Evolutionary conservation across 441 rosid genomes (phyloP), one percentile per base, ranked within the genome.

Genomic region (Gossypium gossypioides): DNA sequence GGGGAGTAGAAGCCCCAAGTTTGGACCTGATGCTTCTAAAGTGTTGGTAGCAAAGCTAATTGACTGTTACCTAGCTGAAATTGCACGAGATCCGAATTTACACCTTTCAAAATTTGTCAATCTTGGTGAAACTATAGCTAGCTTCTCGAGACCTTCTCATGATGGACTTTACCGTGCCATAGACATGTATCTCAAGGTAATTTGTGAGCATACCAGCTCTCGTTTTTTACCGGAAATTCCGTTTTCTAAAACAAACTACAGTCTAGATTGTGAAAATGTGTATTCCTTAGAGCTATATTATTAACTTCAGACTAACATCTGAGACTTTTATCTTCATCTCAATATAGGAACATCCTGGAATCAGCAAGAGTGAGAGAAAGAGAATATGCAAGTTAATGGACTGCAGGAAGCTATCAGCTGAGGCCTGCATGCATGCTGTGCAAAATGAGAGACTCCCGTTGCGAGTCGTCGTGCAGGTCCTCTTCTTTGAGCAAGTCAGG

Each of bases 141-240:
- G 69, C 79, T 90, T 91, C 77, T 84, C 91, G 0, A 87, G 97
- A 76, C 78, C 83, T 34, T 88, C 87, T 15, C 95, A 87, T 71
- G 98, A 93, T 22, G 93, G 96, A 69, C 75, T 93, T 78, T 91
- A 91, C 57, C 91, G 92, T 1, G 93, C 95, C 54, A 81, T 90
- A 24, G 96, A 93, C 81, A 90, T 87, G 93, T 93, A 87, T 69
- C 86, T 93, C 13, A 91, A 93, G 98, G 98, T 93, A 75, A 68
- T 37, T 50, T 63, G 6, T 37, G 13, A 68, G 16, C 34, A 2
- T 56, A 34, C 54, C 74, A 3, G 57, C 25, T 5, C 18, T 40
- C 29, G 1, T 9, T 62, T 63, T 68, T 18, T 6, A 2, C 7
- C 0, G 24, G 22, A 16, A 52, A 52, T 52, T 52, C 6, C 24